phyloP scores from a whole-genome alignment of 192 early-diverging fungal species.

The Backusella sp. region DNA sequence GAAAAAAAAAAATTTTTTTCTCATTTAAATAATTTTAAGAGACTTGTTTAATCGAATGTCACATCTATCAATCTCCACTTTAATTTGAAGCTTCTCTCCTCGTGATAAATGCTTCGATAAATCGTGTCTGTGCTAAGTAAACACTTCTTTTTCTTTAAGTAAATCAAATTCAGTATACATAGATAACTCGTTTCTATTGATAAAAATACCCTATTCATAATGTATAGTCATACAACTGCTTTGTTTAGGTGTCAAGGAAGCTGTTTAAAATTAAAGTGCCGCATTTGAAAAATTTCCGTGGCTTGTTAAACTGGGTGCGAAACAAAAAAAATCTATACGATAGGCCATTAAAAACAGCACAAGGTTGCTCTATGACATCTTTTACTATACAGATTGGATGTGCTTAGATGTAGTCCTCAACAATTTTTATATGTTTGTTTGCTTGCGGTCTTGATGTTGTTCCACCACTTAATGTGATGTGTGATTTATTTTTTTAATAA shows the following conservation, averaged over 20 bases:
- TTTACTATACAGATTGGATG: too few species aligned
- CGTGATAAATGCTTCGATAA: background rate
- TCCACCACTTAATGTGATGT: too few species aligned
- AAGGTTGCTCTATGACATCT: too few species aligned
- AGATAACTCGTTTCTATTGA: background rate
- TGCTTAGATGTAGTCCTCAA: too few species aligned
- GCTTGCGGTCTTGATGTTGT: too few species aligned
- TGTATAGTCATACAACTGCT: background rate
- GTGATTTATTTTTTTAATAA: too few species aligned
- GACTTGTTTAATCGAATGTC: slow-evolving; percentile 3
- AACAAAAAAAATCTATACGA: background rate
- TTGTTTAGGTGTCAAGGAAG: background rate
- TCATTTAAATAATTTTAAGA: background rate
- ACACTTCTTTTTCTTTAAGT: background rate
- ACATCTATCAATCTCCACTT: slow-evolving; percentile 6
- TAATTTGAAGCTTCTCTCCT: background rate
- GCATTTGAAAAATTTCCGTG: background rate
- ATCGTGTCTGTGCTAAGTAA: background rate
- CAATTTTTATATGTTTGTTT: too few species aligned
- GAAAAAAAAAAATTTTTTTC: background rate
- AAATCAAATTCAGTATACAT: background rate
- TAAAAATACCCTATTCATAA: background rate
- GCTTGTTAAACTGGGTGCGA: background rate
- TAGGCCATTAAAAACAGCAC: too few species aligned
- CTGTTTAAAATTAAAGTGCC: background rate